Evolutionary conservation across 2,329 filamentous ascomycete genomes (phyloP), one percentile per base, ranked within the genome.

Genomic region (Albifimbria verrucaria): DNA sequence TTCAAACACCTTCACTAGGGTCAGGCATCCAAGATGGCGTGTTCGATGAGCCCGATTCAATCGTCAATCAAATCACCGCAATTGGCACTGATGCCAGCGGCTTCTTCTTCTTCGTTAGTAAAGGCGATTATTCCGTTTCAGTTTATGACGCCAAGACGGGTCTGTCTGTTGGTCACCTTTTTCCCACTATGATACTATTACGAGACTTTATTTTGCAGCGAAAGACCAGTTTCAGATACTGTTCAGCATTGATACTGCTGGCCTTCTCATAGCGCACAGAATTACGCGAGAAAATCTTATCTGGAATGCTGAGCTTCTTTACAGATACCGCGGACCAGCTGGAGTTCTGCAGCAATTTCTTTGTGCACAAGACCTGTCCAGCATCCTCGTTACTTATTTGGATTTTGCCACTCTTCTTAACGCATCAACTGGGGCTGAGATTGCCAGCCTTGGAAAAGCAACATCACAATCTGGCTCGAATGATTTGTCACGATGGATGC

Each of bases 121-220:
- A 46, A 46, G 43, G n/a, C n/a, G 43, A 46, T n/a, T 46, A 24
- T 24, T 46, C 43, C 5, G 22, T 46, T n/a, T 46, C 43, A 9
- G 22, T 24, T 9, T 46, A 24, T 24, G 43, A 46, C n/a, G 21
- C 18, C 43, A 46, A 46, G 21, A 46, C 43, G 5, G 43, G 43
- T 10, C 43, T 46, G 5, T 24, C 21, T 9, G 18, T 18, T n/a
- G 24, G 11, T 2, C 25, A 17, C 45, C 28, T 2, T 48, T 48
- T 24, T 48, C 45, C 11, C 23, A 48, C 15, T 7, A 3, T n/a
- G 23, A 48, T 28, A 48, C 45, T 15, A 18, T 28, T 26, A 15
- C 10, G 15, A 48, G 11, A 11, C 15, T 28, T 10, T 9, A 48
- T 7, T 48, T 18, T 12, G 9, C 12, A 15, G 22, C n/a, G 17